phyloP scores from a whole-genome alignment of 768 basidiomycete genomes.

The Trametes coccinea region DNA sequence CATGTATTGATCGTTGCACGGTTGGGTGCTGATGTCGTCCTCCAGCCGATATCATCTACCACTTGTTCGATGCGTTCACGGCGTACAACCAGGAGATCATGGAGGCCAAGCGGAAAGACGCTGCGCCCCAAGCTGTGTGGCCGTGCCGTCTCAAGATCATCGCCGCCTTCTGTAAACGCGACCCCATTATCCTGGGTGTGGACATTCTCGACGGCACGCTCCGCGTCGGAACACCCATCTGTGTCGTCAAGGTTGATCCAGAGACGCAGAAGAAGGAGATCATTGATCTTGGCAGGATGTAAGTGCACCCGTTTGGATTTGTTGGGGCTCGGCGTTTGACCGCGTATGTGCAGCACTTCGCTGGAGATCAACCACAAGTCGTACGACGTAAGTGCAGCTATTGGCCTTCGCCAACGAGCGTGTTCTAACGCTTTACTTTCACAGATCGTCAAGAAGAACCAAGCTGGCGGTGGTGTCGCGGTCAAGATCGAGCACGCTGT shows the following conservation, averaged over 20 bases:
- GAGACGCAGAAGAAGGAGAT: constrained; percentile 87
- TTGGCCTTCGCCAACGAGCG: background rate
- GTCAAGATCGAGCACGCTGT: constrained; percentile 98
- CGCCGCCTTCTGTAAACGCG: constrained; percentile 93
- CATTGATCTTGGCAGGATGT: constrained; percentile 94
- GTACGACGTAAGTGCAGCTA: constrained; percentile 57
- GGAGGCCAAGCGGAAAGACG: constrained; percentile 90
- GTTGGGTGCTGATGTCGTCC: background rate
- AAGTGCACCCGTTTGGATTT: constrained; percentile 32
- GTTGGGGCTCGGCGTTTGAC: background rate
- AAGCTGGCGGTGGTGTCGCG: constrained; percentile 95
- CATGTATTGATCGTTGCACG: background rate
- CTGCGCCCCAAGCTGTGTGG: constrained; percentile 95
- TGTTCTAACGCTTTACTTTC: background rate
- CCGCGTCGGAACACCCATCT: constrained; percentile 90
- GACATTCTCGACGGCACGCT: constrained; percentile 93
- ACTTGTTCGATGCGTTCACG: constrained; percentile 94
- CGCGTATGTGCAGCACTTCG: constrained; percentile 63
- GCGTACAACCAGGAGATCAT: constrained; percentile 89
- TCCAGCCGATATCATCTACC: constrained; percentile 97
- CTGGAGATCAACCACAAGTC: constrained; percentile 97
- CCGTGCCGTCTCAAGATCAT: constrained; percentile 92
- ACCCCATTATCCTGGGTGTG: constrained; percentile 95
- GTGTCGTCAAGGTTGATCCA: constrained; percentile 91
- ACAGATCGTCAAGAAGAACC: constrained; percentile 87